These are phyloP conservation scores for Filobasidium wieringae DNA, from an alignment of 768 basidiomycete species.

Conservation along the genomic window DNA sequence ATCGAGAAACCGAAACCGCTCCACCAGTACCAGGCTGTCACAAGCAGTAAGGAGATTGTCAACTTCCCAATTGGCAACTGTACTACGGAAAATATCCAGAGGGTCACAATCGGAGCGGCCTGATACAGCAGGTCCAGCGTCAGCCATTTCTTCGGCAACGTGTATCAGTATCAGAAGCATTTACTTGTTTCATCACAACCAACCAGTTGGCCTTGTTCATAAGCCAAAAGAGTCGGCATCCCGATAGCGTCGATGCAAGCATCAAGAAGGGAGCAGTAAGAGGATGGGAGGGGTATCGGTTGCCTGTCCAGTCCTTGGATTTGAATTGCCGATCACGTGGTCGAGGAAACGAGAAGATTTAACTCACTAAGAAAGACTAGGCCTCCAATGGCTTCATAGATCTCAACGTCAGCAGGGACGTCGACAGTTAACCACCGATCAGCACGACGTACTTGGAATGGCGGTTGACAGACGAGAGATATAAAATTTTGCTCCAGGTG, in stretches of 20 bases:
- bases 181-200: constrained; percentile 29
- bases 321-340: no score
- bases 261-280: constrained; percentile 25
- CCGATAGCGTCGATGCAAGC: constrained; percentile 23
- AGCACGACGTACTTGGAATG: no score
- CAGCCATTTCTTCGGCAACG: background rate
- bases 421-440: no score
- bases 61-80: constrained; percentile 31
- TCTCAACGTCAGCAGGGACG: background rate
- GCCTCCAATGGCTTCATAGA: constrained; percentile 23
- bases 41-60: constrained; percentile 19
- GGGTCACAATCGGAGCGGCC: constrained; percentile 35
- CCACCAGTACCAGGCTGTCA: constrained; percentile 27
- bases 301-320: no score
- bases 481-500: no score
- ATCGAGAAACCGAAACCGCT: background rate
- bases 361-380: constrained; percentile 31
- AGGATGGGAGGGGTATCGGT: constrained; percentile 23
- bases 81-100: constrained; percentile 36
- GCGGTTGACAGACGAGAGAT: no score
- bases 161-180: background rate
- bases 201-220: constrained; percentile 33
- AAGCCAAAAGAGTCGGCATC: constrained; percentile 32
- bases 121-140: constrained; percentile 2
- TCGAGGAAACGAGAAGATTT: background rate